Evolutionary conservation across 495 filamentous ascomycete genomes (phyloP).

Genomic region (Penicillium bialowiezense): DNA sequence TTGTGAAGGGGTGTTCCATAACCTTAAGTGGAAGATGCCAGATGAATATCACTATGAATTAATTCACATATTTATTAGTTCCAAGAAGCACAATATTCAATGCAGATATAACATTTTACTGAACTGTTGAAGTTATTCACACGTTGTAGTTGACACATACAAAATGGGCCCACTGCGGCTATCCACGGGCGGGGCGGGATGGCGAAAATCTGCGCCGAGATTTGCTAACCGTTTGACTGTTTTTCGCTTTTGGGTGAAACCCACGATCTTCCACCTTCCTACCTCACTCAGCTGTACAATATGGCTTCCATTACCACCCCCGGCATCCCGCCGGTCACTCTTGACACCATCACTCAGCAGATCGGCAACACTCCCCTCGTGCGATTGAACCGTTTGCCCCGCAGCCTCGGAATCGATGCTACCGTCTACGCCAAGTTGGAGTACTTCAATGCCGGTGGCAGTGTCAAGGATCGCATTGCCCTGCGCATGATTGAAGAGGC

Average conservation of each 20-base stretch:
- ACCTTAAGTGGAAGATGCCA: too few species aligned
- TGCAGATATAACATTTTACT: too few species aligned
- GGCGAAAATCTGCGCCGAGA: constrained; percentile 10
- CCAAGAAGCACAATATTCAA: too few species aligned
- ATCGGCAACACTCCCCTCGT: constrained; percentile 97
- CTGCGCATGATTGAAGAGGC: constrained; percentile 97
- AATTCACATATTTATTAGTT: too few species aligned
- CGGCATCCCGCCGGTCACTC: constrained; percentile 53
- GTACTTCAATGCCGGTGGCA: constrained; percentile 95
- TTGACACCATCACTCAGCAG: constrained; percentile 60
- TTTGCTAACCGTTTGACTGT: neutral
- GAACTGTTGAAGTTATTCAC: too few species aligned
- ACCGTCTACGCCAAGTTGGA: constrained; percentile 94
- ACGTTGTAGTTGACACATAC: too few species aligned
- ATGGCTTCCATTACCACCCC: constrained; percentile 33
- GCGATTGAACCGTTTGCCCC: constrained; percentile 84
- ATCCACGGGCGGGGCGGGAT: constrained; percentile 21
- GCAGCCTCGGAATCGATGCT: constrained; percentile 81
- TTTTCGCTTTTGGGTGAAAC: too few species aligned
- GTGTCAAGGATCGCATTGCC: constrained; percentile 96
- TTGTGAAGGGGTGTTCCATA: too few species aligned
- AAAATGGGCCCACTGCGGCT: constrained; percentile 7
- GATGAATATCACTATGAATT: too few species aligned
- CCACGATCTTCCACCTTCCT: too few species aligned
- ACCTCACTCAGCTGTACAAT: too few species aligned